Evolutionary conservation across 176 grass and related monocot genomes (phyloP).

Genomic region (Aegilops speltoides): DNA sequence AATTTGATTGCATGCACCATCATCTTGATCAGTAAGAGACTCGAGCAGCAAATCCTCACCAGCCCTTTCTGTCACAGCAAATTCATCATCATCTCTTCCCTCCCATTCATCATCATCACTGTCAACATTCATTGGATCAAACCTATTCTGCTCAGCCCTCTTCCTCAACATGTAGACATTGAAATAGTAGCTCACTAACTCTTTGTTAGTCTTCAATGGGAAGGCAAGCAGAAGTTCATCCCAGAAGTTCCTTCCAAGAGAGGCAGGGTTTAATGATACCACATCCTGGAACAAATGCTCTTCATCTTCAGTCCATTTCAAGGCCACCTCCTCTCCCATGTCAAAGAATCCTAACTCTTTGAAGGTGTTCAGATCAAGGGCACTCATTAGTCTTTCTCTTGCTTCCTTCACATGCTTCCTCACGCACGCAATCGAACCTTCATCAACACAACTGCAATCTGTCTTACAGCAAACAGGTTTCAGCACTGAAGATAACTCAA

Average conservation of each 20-base stretch:
- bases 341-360: constrained; percentile 64
- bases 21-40: constrained; percentile 60
- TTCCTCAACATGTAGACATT: constrained; percentile 93
- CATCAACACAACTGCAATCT: constrained; percentile 62
- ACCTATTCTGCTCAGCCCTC: constrained; percentile 81
- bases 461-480: constrained; percentile 37
- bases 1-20: constrained; percentile 38
- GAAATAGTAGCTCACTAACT: constrained; percentile 85
- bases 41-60: constrained; percentile 67
- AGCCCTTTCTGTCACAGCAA: constrained; percentile 31
- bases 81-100: constrained; percentile 52
- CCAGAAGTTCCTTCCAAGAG: constrained; percentile 76
- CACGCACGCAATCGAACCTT: constrained; percentile 56
- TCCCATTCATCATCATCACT: constrained; percentile 93
- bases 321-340: constrained; percentile 82
- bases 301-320: constrained; percentile 74
- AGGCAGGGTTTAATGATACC: constrained; percentile 61
- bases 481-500: constrained; percentile 19
- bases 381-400: constrained; percentile 57
- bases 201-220: constrained; percentile 57
- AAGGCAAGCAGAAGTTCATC: constrained; percentile 64
- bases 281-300: constrained; percentile 77
- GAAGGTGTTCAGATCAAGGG: constrained; percentile 51
- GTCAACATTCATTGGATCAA: constrained; percentile 63
- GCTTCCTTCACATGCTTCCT: constrained; percentile 79